Evolutionary conservation across 768 basidiomycete genomes (phyloP).

Genomic region (Suillus spraguei): DNA sequence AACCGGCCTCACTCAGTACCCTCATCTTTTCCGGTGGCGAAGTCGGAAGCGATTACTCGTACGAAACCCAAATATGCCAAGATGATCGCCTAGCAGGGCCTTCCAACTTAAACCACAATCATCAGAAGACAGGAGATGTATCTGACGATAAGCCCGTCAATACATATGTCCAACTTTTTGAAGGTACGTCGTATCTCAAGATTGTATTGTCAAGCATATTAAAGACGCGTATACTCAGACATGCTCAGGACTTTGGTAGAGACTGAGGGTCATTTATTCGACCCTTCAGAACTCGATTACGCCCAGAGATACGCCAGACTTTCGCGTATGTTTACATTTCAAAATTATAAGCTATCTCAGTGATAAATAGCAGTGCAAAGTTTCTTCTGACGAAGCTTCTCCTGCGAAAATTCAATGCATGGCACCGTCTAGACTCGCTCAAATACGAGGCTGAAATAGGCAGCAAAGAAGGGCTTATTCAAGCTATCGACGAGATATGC

Average conservation of each 20-base stretch:
- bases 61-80: conserved; percentile 8
- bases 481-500: conserved; percentile 50
- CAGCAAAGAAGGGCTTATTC: conserved; percentile 33
- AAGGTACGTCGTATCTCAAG: conserved; percentile 24
- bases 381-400: conserved; percentile 66
- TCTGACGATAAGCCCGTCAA: conserved; percentile 10
- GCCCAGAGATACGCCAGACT: conserved; percentile 45
- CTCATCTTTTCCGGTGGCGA: conserved; percentile 36
- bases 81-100: conserved; percentile 12
- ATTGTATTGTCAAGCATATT: not conserved
- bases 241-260: conserved; percentile 56
- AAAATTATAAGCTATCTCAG: conserved; percentile 14
- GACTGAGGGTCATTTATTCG: conserved; percentile 56
- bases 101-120: conserved; percentile 7
- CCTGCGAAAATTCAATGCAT: conserved; percentile 59
- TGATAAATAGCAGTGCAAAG: conserved; percentile 47
- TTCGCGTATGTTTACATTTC: conserved; percentile 45
- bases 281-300: conserved; percentile 45
- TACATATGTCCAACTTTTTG: conserved; percentile 32
- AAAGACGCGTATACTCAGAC: conserved; percentile 37
- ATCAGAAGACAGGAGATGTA: conserved; percentile 5
- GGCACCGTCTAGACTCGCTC: conserved; percentile 51
- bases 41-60: conserved; percentile 19
- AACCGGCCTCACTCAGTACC: conserved; percentile 22
- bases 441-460: conserved; percentile 48